A percentile compares a stretch with the other conserved stretches of the same genome.
Conservation (phyloP, 1,284 basidiomycete genomes). For the Cutaneotrichosporon cavernicola region DNA sequence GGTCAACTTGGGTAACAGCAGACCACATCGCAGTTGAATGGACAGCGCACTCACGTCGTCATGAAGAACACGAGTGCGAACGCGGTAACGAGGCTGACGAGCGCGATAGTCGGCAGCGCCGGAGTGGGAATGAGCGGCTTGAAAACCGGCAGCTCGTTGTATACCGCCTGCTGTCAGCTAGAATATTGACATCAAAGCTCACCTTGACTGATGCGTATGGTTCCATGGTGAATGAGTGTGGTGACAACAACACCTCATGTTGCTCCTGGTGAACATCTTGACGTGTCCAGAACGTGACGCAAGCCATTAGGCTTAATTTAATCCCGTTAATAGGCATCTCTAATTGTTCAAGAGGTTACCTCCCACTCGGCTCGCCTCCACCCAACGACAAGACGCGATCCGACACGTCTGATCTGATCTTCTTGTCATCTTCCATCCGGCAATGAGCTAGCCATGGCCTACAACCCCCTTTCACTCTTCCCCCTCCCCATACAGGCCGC, state of each 20-base stretch:
- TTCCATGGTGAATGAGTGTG: conserved; percentile 13
- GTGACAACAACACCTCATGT: neutral
- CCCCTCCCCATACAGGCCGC: conserved; percentile 42
- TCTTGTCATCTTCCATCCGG: conserved; percentile 1
- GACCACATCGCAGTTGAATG: neutral
- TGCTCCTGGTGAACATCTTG: neutral
- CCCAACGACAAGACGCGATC: neutral
- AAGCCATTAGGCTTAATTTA: conserved; percentile 5
- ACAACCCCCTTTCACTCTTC: conserved; percentile 51
- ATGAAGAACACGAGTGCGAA: conserved; percentile 83
- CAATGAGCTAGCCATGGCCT: conserved; percentile 23
- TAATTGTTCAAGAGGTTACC: neutral
- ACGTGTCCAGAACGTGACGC: conserved; percentile 9
- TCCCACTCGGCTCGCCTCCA: neutral
- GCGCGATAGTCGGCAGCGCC: conserved; percentile 69
- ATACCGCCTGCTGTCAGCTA: conserved; percentile 55
- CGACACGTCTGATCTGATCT: neutral
- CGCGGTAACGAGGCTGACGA: conserved; percentile 67
- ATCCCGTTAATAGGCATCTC: neutral
- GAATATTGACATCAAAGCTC: neutral
- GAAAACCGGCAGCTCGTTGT: conserved; percentile 63
- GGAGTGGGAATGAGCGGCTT: conserved; percentile 64
- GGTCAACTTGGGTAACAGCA: neutral
- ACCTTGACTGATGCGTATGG: conserved; percentile 24
- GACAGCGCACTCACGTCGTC: conserved; percentile 64